These are phyloP conservation scores for Syzygium oleosum DNA, from an alignment of 345 rosid species.

Conservation along the genomic window DNA sequence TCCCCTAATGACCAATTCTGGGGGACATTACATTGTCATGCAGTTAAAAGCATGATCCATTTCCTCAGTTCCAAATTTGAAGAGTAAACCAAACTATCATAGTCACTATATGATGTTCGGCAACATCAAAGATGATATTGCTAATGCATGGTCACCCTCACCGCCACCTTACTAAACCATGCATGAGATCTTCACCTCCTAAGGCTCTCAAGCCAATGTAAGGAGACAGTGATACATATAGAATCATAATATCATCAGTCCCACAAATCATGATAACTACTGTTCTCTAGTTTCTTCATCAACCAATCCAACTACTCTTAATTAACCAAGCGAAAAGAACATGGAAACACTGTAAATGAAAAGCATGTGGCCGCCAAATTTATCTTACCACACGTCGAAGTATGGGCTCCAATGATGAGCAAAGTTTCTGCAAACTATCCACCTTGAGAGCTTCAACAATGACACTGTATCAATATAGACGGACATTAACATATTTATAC, in stretches of 20 bases:
- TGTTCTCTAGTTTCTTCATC: not conserved
- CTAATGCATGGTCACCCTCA: not conserved
- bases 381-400: slow-evolving; percentile 90
- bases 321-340: not conserved
- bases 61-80: not conserved
- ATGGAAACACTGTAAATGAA: not conserved
- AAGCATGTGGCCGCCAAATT: not conserved
- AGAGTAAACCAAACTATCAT: not conserved
- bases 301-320: not conserved
- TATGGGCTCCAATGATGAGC: slow-evolving; percentile 93
- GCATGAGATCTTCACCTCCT: not conserved
- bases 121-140: not conserved
- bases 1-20: not conserved
- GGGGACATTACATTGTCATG: not conserved
- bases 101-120: not conserved
- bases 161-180: not conserved
- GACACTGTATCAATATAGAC: slow-evolving; percentile 45
- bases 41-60: not conserved
- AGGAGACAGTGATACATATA: not conserved
- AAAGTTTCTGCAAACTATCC: slow-evolving; percentile 93
- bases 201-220: not conserved
- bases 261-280: not conserved
- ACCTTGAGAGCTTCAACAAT: slow-evolving; percentile 97
- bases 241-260: not conserved
- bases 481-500: not conserved